Conservation (phyloP, 495 filamentous ascomycete genomes). For the Tetracladium marchalianum region DNA sequence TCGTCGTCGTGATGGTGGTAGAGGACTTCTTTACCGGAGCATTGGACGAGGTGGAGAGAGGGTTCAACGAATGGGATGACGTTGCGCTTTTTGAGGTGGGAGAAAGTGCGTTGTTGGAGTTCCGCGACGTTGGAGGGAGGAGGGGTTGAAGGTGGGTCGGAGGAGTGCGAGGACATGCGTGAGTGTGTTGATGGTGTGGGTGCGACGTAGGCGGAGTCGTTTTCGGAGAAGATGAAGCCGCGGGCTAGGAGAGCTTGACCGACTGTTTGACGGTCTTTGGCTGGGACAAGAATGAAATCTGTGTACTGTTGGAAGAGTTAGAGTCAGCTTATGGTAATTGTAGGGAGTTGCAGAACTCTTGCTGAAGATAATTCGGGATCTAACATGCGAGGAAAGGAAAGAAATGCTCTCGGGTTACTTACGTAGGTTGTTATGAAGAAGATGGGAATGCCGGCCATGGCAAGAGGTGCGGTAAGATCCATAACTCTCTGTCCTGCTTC, state of each 20-base stretch:
- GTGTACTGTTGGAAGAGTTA: slow-evolving; percentile 41
- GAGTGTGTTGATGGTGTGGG: slow-evolving; percentile 32
- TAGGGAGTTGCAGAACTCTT: no score
- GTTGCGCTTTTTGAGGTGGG: slow-evolving; percentile 57
- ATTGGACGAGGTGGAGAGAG: slow-evolving; percentile 67
- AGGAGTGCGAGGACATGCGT: slow-evolving; percentile 31
- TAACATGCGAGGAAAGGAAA: no score
- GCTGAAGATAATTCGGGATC: no score
- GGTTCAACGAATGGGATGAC: slow-evolving; percentile 64
- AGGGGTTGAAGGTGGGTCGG: slow-evolving; percentile 54
- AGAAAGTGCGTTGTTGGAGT: slow-evolving; percentile 75
- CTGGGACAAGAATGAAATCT: slow-evolving; percentile 90
- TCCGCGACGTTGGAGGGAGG: slow-evolving; percentile 68
- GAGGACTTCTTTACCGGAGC: slow-evolving; percentile 48
- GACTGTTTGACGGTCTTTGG: slow-evolving; percentile 59
- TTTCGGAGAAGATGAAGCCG: slow-evolving; percentile 74
- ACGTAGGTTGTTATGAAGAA: slow-evolving; percentile 95
- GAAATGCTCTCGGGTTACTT: no score
- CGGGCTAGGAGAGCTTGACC: slow-evolving; percentile 65
- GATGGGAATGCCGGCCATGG: slow-evolving; percentile 86
- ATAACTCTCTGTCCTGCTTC: slow-evolving; percentile 91
- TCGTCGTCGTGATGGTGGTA: slow-evolving; percentile 2
- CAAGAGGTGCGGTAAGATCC: slow-evolving; percentile 83
- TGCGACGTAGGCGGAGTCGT: slow-evolving; percentile 62
- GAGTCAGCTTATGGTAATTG: no score